Evolutionary conservation across 2,329 filamentous ascomycete species (phyloP).

Genomic region (Ceratocystis albifundus): DNA sequence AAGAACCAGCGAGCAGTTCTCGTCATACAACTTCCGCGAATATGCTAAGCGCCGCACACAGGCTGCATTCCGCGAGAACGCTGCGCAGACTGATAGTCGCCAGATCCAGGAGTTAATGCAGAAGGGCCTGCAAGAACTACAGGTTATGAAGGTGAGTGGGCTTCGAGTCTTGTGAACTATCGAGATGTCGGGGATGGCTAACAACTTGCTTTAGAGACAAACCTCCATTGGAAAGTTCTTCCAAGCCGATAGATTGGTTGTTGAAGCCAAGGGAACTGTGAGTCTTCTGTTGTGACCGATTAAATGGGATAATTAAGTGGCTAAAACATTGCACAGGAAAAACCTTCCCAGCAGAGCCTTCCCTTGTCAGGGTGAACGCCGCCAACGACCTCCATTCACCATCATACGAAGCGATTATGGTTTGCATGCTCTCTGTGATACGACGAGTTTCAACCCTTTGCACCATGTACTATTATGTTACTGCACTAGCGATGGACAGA

Average conservation of each 20-base stretch:
- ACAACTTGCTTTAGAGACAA: constrained; percentile 59
- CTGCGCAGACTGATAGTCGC: constrained; percentile 58
- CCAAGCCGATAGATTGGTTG: constrained; percentile 79
- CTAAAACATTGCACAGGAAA: constrained; percentile 19
- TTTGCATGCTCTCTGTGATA: constrained; percentile 4
- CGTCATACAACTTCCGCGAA: constrained; percentile 94
- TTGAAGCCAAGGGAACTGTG: constrained; percentile 43
- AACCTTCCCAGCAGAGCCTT: constrained; percentile 16
- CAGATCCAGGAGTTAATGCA: constrained; percentile 80
- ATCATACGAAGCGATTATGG: background rate
- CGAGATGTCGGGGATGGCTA: background rate
- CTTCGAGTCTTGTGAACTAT: background rate
- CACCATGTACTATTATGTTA: constrained; percentile 22
- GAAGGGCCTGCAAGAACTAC: constrained; percentile 73
- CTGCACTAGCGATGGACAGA: background rate
- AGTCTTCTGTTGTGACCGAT: background rate
- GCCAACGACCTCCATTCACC: background rate
- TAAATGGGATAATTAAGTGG: background rate
- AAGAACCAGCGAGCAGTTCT: constrained; percentile 75
- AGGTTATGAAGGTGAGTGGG: constrained; percentile 75
- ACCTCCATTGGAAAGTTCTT: constrained; percentile 91
- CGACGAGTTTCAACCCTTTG: constrained; percentile 16
- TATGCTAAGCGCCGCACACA: constrained; percentile 84
- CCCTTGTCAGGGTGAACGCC: constrained; percentile 9
- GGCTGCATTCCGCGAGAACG: constrained; percentile 80